Evolutionary conservation across 2,329 filamentous ascomycete species (phyloP), one percentile per base, ranked within the genome.

Genomic region (Ceratocystis ficicola): DNA sequence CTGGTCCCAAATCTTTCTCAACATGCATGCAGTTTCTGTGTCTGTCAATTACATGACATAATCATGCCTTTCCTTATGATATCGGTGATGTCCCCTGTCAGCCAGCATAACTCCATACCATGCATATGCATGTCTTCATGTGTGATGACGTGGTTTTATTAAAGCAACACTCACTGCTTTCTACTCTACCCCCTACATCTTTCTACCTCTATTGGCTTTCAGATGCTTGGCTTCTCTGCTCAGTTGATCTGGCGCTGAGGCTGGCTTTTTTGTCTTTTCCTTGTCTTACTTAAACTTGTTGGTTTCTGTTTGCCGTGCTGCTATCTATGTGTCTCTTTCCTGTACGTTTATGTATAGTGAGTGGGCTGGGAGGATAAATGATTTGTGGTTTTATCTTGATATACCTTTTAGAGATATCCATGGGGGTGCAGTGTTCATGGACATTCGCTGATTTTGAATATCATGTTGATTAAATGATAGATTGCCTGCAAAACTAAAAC

Each of bases 381-480:
- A 61, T 22, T 15, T 59, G 28, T 36, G 55, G 32, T 32, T 17
- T 44, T 20, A 44, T 46, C 36, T 50, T 46, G 62, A 64, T 46
- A 55, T 28, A 44, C 30, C 36, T 32, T 64, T 64, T 64, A 20
- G 55, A 36, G 55, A 59, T 59, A 59, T 59, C 55, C 28, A n/a
- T 30, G 17, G 55, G 28, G 3, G 55, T 10, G 17, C 17, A 59
- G 32, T 36, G 55, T 36, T 30, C n/a, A 36, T 59, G 15, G 55
- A n/a, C 55, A 59, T 32, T 59, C 5, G 4, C 17, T 30, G 17
- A n/a, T 30, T 8, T 36, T 59, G 5, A 59, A 59, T 36, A n/a
- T 36, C 4, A 59, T 32, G 48, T 52, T 52, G 17, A 28, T 32
- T 59, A 30, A 59, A 59, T 17, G 15, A 36, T 59, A n/a, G 30